A percentile compares a stretch with the other conserved stretches of the same genome.
Conservation (phyloP, 2,329 filamentous ascomycete genomes). For the Bipolaris gigantea region DNA sequence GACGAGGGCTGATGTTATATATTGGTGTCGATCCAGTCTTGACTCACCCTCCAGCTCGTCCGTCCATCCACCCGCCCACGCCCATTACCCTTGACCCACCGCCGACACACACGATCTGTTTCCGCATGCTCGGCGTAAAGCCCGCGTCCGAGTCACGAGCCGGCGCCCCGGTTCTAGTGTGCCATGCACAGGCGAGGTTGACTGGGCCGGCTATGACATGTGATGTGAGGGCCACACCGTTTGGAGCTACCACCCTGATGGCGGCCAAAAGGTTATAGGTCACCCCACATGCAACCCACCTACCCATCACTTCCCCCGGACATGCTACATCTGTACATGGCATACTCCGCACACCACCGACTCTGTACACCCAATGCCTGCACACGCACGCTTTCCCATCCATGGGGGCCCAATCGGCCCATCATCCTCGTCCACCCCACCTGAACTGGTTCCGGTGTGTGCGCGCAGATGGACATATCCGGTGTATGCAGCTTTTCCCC, state of each 20-base stretch:
- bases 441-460: background rate
- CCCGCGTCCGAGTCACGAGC: background rate
- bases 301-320: background rate
- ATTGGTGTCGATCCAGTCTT: background rate
- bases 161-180: background rate
- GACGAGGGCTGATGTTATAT: background rate
- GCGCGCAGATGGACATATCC: background rate
- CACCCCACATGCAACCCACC: constrained; percentile 1
- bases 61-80: background rate
- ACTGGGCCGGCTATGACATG: background rate
- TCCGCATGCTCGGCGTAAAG: background rate
- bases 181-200: background rate
- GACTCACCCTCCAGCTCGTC: background rate
- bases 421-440: background rate
- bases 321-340: no score
- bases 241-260: background rate
- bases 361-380: no score
- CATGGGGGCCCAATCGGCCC: background rate
- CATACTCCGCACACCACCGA: no score
- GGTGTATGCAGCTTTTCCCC: background rate
- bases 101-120: background rate
- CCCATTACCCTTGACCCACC: background rate
- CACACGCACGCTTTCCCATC: no score
- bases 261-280: background rate
- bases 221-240: constrained; percentile 2